Evolutionary conservation across 768 basidiomycete genomes (phyloP).

Genomic region (Zangia roseola): DNA sequence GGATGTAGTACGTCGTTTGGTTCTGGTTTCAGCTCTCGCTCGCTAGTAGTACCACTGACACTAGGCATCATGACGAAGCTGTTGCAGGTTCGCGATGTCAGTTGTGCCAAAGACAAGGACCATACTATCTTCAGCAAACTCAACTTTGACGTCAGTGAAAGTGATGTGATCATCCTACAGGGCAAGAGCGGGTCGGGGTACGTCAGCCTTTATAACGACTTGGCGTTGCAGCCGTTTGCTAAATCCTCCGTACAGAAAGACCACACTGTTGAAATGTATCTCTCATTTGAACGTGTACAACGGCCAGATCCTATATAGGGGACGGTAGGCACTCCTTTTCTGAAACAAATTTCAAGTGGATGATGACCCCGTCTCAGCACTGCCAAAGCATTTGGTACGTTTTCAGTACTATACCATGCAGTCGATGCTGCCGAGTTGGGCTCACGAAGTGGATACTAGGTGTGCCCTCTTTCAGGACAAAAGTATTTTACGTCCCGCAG

Average conservation of each 20-base stretch:
- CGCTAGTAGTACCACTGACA: too few species aligned
- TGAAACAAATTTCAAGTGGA: background rate
- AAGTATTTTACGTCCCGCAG: constrained; percentile 85
- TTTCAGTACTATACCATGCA: constrained; percentile 1
- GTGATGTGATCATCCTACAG: constrained; percentile 75
- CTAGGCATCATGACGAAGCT: constrained; percentile 27
- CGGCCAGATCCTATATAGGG: constrained; percentile 63
- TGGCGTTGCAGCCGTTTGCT: background rate
- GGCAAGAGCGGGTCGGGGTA: constrained; percentile 80
- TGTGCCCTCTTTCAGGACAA: constrained; percentile 74
- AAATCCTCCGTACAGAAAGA: constrained; percentile 41
- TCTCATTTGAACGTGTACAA: constrained; percentile 74
- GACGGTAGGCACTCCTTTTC: constrained; percentile 47
- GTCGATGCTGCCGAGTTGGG: background rate
- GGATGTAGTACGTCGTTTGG: constrained; percentile 1
- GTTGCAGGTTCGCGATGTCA: constrained; percentile 53
- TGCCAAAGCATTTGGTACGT: constrained; percentile 48
- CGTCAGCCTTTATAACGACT: constrained; percentile 7
- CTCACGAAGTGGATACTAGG: constrained; percentile 41
- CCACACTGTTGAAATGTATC: constrained; percentile 81
- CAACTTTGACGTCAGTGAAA: constrained; percentile 60
- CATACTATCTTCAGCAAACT: constrained; percentile 58
- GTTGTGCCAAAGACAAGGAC: constrained; percentile 47
- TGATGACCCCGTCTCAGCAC: constrained; percentile 34
- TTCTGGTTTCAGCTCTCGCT: background rate